Evolutionary conservation across 1,284 basidiomycete species (phyloP).

Genomic region (Mycena citricolor): DNA sequence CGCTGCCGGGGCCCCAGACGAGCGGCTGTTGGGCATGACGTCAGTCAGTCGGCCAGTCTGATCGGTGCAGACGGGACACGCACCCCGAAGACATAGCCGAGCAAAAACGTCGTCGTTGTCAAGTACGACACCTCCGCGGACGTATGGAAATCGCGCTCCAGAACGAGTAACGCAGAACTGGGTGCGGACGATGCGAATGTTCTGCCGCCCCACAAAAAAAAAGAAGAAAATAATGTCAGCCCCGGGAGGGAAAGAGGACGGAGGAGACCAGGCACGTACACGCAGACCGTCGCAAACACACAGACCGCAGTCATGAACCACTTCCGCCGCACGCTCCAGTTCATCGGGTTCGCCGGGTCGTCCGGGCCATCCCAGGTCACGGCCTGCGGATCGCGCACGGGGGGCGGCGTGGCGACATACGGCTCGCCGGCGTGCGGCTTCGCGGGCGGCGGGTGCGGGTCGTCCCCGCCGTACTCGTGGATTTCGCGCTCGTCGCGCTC

Average conservation of each 20-base stretch:
- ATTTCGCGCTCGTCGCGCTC: slow-evolving; percentile 36
- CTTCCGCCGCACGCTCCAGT: slow-evolving; percentile 48
- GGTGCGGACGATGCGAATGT: slow-evolving; percentile 61
- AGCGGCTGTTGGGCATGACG: slow-evolving; percentile 31
- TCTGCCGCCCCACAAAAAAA: too few relatives aligned
- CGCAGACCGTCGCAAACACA: slow-evolving; percentile 50
- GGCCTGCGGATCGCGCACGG: neutral
- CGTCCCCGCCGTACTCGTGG: slow-evolving; percentile 47
- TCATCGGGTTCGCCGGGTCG: slow-evolving; percentile 63
- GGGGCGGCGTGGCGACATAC: too few relatives aligned
- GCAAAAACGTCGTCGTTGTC: slow-evolving; percentile 52
- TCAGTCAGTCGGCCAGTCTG: too few relatives aligned
- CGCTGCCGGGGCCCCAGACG: slow-evolving; percentile 53
- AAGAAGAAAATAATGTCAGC: neutral
- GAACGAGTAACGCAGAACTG: slow-evolving; percentile 40
- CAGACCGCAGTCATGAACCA: slow-evolving; percentile 45
- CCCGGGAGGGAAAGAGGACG: slow-evolving; percentile 7
- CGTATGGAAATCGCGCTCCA: slow-evolving; percentile 43
- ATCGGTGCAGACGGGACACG: too few relatives aligned
- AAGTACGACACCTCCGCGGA: slow-evolving; percentile 47
- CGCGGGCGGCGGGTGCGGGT: slow-evolving; percentile 38
- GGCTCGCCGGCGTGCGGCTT: slow-evolving; percentile 25
- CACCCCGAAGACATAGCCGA: slow-evolving; percentile 58
- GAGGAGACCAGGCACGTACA: slow-evolving; percentile 34
- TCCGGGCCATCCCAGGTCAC: slow-evolving; percentile 57